These are phyloP conservation scores for Aspergillus udagawae DNA, from an alignment of 2,329 filamentous ascomycete species.

Conservation along the genomic window DNA sequence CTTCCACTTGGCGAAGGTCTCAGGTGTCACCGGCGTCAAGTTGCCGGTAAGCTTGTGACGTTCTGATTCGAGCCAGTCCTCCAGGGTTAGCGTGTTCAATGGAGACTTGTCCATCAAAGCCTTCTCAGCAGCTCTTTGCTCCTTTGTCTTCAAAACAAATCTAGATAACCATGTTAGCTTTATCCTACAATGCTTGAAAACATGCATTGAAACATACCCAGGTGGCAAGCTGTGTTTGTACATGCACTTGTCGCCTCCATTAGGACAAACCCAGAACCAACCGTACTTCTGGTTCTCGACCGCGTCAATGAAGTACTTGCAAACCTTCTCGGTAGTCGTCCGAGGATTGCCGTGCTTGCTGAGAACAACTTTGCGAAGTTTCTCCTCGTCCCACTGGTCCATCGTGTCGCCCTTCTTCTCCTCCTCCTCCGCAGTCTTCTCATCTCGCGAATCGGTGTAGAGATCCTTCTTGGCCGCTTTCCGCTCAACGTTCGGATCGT, in stretches of 20 bases:
- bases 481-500: constrained; percentile 82
- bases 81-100: constrained; percentile 86
- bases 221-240: constrained; percentile 94
- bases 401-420: constrained; percentile 86
- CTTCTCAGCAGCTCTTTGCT: constrained; percentile 92
- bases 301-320: constrained; percentile 96
- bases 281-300: constrained; percentile 99
- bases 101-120: constrained; percentile 94
- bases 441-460: constrained; percentile 77
- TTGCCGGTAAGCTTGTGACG: constrained; percentile 89
- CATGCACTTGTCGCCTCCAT: constrained; percentile 96
- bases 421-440: constrained; percentile 62
- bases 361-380: constrained; percentile 81
- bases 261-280: constrained; percentile 98
- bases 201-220: constrained; percentile 60
- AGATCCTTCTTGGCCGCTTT: constrained; percentile 90
- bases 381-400: constrained; percentile 96
- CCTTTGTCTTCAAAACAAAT: constrained; percentile 96
- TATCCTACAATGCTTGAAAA: constrained; percentile 1
- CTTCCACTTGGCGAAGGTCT: constrained; percentile 96
- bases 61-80: constrained; percentile 96
- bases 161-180: constrained; percentile 44
- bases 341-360: constrained; percentile 97
- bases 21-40: constrained; percentile 87
- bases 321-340: constrained; percentile 96